A percentile compares a stretch with the other conserved stretches of the same genome.
Conservation (phyloP, 202 grass and related monocot genomes). For the Cymbopogon flexuosus region DNA sequence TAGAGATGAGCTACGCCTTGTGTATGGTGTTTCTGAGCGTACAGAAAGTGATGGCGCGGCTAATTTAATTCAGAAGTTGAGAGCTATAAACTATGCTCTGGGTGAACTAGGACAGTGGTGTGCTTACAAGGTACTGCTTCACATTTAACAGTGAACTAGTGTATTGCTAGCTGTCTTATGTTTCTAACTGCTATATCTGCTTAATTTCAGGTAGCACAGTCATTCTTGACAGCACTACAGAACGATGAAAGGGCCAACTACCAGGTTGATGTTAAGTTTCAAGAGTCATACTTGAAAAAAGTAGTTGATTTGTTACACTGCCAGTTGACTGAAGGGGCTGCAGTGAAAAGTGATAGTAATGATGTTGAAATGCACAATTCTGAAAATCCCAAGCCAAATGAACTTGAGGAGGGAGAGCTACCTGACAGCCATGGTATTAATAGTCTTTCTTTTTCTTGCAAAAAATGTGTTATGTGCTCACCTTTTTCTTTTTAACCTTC, state of each 20-base stretch:
- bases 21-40: constrained; percentile 98
- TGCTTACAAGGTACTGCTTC: constrained; percentile 74
- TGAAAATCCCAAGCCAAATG: constrained; percentile 49
- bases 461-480: not conserved
- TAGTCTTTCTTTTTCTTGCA: constrained; percentile 32
- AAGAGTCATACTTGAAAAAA: constrained; percentile 88
- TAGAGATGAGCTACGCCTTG: constrained; percentile 84
- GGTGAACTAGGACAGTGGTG: constrained; percentile 99
- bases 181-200: constrained; percentile 33
- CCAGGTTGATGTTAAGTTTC: constrained; percentile 96
- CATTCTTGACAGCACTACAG: constrained; percentile 90
- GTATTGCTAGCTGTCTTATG: not conserved
- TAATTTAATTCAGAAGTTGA: constrained; percentile 97
- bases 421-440: constrained; percentile 80
- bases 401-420: constrained; percentile 96
- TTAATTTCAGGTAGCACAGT: constrained; percentile 74
- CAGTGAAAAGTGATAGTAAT: constrained; percentile 34
- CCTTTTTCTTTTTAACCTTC: not conserved
- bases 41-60: constrained; percentile 98
- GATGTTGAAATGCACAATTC: constrained; percentile 42
- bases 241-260: constrained; percentile 97
- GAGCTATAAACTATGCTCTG: constrained; percentile 93
- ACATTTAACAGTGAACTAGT: constrained; percentile 7
- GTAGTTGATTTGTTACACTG: constrained; percentile 80
- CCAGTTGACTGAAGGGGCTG: constrained; percentile 88